Evolutionary conservation across 345 rosid genomes (phyloP), one percentile per base, ranked within the genome.

Genomic region (Salix arbutifolia): DNA sequence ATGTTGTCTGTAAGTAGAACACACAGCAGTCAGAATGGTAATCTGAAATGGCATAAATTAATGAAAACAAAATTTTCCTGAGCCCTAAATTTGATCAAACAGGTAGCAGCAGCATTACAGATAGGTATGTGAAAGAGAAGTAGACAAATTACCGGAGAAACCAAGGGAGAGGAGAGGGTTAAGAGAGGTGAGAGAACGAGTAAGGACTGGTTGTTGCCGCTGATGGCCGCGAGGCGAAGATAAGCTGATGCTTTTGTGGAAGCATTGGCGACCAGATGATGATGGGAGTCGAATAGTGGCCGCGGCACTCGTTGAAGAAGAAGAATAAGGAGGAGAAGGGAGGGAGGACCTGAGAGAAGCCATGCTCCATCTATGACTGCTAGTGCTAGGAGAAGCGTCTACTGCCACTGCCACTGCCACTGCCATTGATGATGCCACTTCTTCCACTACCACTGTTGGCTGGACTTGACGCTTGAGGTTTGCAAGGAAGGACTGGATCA

Each of bases 301-400:
- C 2, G 48, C 35, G 3, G 78, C 58, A 37, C 65, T 37, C 68
- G 37, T 50, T 37, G 77, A 72, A 46, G 80, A 13, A 62, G 72
- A 28, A 23, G 81, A 71, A 42, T 42, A 42, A 42, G 46, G 46
- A 33, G 67, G 58, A 42, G 92, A 86, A n/a, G 97, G 94, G n/a
- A 91, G 90, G 40, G 92, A 88, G 67, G 92, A 83, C 69, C 72
- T 80, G 37, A 94, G 85, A 64, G 94, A 90, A 4, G 88, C 75
- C 93, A 92, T 84, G 76, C 81, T 87, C 98, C 96, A 94, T 60
- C 80, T 69, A 71, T 81, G 46, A 2, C 14, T 77, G 30, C 81
- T 80, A 38, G 78, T 76, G 6, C 80, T 81, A 70, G 40, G 28
- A 8, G 42, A 40, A 44, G 53, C 52, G 25, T n/a, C 66, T 13